A percentile compares a stretch with the other conserved stretches of the same genome.
Conservation (phyloP, 1,284 basidiomycete genomes). For the Sporisorium exsertum region DNA sequence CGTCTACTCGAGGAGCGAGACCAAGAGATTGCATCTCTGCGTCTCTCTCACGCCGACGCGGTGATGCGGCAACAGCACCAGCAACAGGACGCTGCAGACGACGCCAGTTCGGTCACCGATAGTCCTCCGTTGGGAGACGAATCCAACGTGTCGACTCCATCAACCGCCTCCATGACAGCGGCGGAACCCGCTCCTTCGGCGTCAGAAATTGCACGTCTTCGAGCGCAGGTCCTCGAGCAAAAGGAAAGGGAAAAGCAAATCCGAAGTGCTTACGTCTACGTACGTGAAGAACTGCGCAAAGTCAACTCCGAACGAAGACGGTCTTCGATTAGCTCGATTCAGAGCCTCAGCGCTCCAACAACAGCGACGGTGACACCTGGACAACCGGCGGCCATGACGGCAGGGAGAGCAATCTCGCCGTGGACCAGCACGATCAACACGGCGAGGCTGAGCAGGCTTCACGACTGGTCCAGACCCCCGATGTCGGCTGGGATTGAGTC, state of each 20-base stretch:
- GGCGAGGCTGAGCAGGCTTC: background rate
- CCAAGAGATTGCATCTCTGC: slow-evolving; percentile 32
- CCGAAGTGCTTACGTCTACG: slow-evolving; percentile 53
- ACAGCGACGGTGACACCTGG: background rate
- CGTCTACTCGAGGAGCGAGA: slow-evolving; percentile 33
- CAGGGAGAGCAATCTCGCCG: background rate
- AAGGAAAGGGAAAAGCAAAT: slow-evolving; percentile 55
- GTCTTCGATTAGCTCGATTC: slow-evolving; percentile 7
- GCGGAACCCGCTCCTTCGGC: background rate
- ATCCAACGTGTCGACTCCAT: background rate
- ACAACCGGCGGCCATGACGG: background rate
- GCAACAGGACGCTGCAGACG: slow-evolving; percentile 9
- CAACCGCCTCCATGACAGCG: background rate
- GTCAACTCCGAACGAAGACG: slow-evolving; percentile 44
- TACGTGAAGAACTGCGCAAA: slow-evolving; percentile 60
- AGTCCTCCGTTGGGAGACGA: slow-evolving; percentile 1
- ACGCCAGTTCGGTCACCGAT: background rate
- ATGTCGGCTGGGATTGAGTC: slow-evolving; percentile 1
- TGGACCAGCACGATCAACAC: background rate
- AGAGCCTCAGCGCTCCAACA: background rate
- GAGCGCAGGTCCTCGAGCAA: slow-evolving; percentile 44
- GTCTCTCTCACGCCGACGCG: slow-evolving; percentile 37
- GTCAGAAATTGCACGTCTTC: slow-evolving; percentile 30
- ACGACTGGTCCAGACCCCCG: background rate
- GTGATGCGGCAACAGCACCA: slow-evolving; percentile 18